phyloP scores from a whole-genome alignment of 495 filamentous ascomycete species.

The Penicillium desertorum region DNA sequence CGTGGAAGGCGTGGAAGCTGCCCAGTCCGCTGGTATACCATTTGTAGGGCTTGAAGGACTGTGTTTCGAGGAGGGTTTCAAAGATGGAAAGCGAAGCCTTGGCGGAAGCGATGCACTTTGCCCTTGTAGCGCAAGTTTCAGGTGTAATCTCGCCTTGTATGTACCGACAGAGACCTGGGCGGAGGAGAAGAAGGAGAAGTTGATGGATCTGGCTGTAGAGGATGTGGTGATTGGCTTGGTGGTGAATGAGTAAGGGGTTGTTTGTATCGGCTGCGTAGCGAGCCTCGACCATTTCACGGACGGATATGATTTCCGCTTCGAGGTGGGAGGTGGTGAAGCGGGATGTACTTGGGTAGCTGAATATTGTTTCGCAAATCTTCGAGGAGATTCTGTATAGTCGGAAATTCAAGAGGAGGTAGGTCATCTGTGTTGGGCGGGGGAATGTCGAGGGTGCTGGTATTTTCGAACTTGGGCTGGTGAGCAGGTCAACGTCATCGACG shows the following conservation, averaged over 20 bases:
- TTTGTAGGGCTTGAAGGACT: constrained; percentile 41
- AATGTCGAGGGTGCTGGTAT: constrained; percentile 21
- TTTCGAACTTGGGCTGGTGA: constrained; percentile 25
- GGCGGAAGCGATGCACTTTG: constrained; percentile 45
- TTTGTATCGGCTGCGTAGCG: constrained; percentile 36
- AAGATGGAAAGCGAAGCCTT: constrained; percentile 44
- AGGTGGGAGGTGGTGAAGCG: constrained; percentile 31
- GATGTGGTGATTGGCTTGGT: constrained; percentile 47
- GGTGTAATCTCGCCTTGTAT: constrained; percentile 43
- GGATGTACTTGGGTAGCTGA: constrained; percentile 32
- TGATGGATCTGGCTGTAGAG: constrained; percentile 50
- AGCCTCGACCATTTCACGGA: constrained; percentile 41
- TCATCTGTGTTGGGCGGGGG: constrained; percentile 47
- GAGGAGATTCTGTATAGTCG: constrained; percentile 43
- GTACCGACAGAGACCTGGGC: constrained; percentile 42
- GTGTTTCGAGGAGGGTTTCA: constrained; percentile 35
- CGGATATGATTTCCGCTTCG: constrained; percentile 38
- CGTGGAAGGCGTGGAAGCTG: constrained; percentile 45
- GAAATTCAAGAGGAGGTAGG: constrained; percentile 46
- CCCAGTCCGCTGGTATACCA: constrained; percentile 49
- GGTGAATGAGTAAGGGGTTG: constrained; percentile 36
- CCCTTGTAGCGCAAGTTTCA: constrained; percentile 39
- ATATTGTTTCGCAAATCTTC: constrained; percentile 44
- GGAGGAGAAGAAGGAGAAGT: constrained; percentile 46
- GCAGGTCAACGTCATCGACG: constrained; percentile 47